Percentiles rank a stretch among this genome's conserved stretches.
phyloP scores from a whole-genome alignment of 768 basidiomycete genomes.

The Russula dissimulans region DNA sequence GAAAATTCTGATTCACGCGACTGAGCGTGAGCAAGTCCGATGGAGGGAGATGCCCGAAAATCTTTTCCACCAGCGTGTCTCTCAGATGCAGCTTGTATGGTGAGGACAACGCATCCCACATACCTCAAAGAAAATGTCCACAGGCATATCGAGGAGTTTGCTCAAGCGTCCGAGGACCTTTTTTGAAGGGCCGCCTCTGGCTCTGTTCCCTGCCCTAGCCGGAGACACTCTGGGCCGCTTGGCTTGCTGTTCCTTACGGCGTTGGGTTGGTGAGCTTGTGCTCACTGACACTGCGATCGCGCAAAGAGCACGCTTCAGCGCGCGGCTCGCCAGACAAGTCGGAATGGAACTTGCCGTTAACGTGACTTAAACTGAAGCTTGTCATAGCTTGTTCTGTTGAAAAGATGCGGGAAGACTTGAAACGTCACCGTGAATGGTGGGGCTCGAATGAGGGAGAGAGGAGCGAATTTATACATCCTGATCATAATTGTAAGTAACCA shows the following conservation, averaged over 20 bases:
- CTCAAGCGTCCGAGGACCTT: constrained; percentile 9
- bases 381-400: background rate
- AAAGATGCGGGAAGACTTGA: too few relatives aligned
- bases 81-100: background rate
- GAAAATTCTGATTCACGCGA: constrained; percentile 25
- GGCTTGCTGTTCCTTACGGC: background rate
- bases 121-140: constrained; percentile 27
- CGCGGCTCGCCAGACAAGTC: background rate
- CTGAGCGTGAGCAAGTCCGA: constrained; percentile 26
- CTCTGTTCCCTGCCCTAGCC: too few relatives aligned
- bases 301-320: background rate
- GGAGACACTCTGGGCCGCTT: background rate
- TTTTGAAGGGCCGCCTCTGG: background rate
- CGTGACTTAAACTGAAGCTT: too few relatives aligned
- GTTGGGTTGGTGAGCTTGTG: background rate
- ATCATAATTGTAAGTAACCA: too few relatives aligned
- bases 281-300: background rate
- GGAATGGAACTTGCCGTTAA: background rate
- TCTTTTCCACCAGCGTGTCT: constrained; percentile 18
- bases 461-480: background rate
- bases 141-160: constrained; percentile 19
- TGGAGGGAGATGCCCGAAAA: constrained; percentile 25
- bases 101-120: background rate
- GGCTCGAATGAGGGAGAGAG: background rate
- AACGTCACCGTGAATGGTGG: too few relatives aligned